These are phyloP conservation scores for Kingdonia uniflora DNA, from an alignment of 164 flowering plant species.

Conservation along the genomic window DNA sequence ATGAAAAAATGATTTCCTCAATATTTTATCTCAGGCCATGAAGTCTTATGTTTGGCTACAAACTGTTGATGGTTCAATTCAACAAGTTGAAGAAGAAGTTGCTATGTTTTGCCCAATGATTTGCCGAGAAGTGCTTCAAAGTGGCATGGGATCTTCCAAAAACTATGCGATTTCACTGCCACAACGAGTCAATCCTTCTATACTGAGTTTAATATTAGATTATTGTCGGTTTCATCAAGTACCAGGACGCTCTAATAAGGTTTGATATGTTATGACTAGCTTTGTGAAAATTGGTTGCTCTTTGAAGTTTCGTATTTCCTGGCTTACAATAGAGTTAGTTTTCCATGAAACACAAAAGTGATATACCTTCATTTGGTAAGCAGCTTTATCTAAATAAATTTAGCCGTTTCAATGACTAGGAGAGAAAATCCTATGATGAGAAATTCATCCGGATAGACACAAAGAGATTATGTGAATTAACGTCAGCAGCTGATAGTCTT, in stretches of 20 bases:
- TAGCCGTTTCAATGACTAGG: slow-evolving; percentile 27
- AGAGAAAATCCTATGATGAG: slow-evolving; percentile 80
- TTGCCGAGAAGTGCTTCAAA: slow-evolving; percentile 64
- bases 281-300: not conserved
- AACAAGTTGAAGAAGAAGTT: slow-evolving; percentile 93
- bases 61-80: slow-evolving; percentile 87
- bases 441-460: slow-evolving; percentile 74
- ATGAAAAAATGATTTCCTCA: not conserved
- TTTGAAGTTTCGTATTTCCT: not conserved
- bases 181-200: slow-evolving; percentile 64
- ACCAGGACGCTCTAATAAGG: slow-evolving; percentile 92
- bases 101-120: slow-evolving; percentile 91
- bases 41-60: slow-evolving; percentile 91
- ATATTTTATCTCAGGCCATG: slow-evolving; percentile 35
- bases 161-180: slow-evolving; percentile 75
- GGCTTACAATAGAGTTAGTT: too few species aligned
- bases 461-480: slow-evolving; percentile 68
- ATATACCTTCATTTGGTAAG: not conserved
- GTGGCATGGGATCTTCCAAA: slow-evolving; percentile 75
- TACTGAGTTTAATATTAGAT: slow-evolving; percentile 67
- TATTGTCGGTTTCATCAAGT: slow-evolving; percentile 92
- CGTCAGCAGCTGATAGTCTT: slow-evolving; percentile 90
- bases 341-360: too few species aligned
- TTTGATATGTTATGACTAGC: slow-evolving; percentile 9
- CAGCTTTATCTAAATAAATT: slow-evolving; percentile 1